These are phyloP conservation scores for Auriscalpium microsporum DNA, from an alignment of 768 basidiomycete genomes.

Conservation along the genomic window DNA sequence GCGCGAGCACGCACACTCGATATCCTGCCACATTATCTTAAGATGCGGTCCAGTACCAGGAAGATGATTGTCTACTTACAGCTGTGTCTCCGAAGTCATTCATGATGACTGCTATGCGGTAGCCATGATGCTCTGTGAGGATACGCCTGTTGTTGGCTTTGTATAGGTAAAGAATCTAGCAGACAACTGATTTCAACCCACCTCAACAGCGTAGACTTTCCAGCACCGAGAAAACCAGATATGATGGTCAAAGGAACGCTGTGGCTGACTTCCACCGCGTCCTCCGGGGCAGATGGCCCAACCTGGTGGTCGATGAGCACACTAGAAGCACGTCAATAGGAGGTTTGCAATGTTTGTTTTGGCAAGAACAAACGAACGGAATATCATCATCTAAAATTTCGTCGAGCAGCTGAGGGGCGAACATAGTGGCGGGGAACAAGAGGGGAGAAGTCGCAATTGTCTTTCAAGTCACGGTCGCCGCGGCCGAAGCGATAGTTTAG, in stretches of 20 bases:
- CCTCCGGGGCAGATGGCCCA: too few relatives aligned
- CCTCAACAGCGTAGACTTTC: slow-evolving; percentile 90
- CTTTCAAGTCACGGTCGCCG: too few relatives aligned
- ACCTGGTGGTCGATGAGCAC: too few relatives aligned
- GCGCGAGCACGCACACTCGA: slow-evolving; percentile 60
- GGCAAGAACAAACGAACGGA: too few relatives aligned
- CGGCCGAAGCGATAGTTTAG: too few relatives aligned
- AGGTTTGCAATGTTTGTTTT: too few relatives aligned
- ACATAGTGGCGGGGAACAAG: too few relatives aligned
- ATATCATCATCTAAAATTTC: too few relatives aligned
- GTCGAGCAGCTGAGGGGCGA: too few relatives aligned
- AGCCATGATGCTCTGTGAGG: slow-evolving; percentile 87
- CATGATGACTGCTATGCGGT: slow-evolving; percentile 96
- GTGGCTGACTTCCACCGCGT: too few relatives aligned
- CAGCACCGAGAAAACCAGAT: slow-evolving; percentile 90
- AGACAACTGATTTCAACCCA: slow-evolving; percentile 23
- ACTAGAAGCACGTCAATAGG: too few relatives aligned
- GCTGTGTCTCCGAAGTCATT: slow-evolving; percentile 97
- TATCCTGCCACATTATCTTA: slow-evolving; percentile 48
- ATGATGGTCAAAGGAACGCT: slow-evolving; percentile 54
- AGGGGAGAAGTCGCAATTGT: too few relatives aligned
- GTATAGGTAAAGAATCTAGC: background rate
- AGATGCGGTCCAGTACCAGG: background rate
- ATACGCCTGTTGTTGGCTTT: slow-evolving; percentile 51
- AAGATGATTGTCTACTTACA: slow-evolving; percentile 34